Percentiles rank a stretch among this genome's conserved stretches.
phyloP scores from a whole-genome alignment of 345 rosid genomes.

The Salix udensis region DNA sequence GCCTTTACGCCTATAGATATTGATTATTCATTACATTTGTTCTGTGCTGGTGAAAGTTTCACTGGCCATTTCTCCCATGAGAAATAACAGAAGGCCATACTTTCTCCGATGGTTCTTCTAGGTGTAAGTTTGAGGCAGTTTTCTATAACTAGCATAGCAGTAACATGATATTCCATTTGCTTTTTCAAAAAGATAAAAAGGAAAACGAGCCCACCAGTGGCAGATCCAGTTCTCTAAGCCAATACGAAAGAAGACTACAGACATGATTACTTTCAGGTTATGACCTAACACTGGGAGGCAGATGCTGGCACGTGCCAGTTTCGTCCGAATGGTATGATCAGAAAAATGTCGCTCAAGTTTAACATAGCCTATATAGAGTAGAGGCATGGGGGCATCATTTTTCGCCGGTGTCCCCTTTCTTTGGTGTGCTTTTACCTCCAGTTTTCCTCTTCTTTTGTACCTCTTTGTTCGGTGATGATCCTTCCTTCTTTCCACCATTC shows the following conservation, averaged over 20 bases:
- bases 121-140: not conserved
- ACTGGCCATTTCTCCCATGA: too few species aligned
- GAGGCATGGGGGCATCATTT: not conserved
- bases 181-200: not conserved
- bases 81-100: too few species aligned
- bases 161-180: not conserved
- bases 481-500: slow-evolving; percentile 60
- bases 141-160: not conserved
- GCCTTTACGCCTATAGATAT: not conserved
- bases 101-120: too few species aligned
- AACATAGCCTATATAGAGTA: too few species aligned
- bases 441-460: slow-evolving; percentile 44
- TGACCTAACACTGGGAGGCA: too few species aligned
- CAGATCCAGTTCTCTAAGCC: not conserved
- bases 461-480: slow-evolving; percentile 41
- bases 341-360: not conserved
- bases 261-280: not conserved
- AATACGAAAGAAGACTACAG: not conserved
- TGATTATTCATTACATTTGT: not conserved
- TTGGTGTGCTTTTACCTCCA: slow-evolving; percentile 37
- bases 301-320: not conserved
- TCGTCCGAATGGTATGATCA: not conserved
- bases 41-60: not conserved
- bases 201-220: not conserved
- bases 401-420: not conserved